Conservation (phyloP, 139 green algal species). For the Zygnema circumcarinatum region DNA sequence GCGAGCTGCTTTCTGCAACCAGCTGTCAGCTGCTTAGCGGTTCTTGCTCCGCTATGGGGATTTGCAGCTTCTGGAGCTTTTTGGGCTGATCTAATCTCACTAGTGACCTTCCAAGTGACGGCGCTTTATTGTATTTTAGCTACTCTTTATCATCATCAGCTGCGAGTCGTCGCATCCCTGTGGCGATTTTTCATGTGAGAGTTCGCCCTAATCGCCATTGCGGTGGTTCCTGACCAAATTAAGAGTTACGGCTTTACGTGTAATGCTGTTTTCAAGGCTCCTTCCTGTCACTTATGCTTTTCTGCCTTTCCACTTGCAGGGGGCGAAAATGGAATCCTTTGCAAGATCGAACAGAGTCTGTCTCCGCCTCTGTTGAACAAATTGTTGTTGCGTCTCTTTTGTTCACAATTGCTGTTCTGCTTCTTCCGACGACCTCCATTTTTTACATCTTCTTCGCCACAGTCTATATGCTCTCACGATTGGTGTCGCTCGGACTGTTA, state of each 20-base stretch:
- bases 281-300: background rate
- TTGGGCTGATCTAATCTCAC: background rate
- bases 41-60: background rate
- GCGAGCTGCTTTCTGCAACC: background rate
- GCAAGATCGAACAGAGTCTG: slow-evolving; percentile 11
- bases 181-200: slow-evolving; percentile 17
- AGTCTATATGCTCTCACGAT: background rate
- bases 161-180: background rate
- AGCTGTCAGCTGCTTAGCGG: background rate
- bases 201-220: background rate
- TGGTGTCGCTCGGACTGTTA: background rate
- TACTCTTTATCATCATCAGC: background rate
- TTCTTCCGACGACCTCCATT: slow-evolving; percentile 18
- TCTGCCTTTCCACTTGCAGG: background rate
- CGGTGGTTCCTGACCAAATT: background rate
- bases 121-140: background rate
- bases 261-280: background rate
- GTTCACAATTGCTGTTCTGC: slow-evolving; percentile 24
- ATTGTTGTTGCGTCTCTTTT: slow-evolving; percentile 17
- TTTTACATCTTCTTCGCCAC: slow-evolving; percentile 24
- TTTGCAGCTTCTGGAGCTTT: background rate
- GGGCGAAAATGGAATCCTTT: slow-evolving; percentile 23
- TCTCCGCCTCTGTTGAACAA: slow-evolving; percentile 20
- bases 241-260: background rate
- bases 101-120: background rate